Percentiles rank a stretch among this genome's conserved stretches.
Conservation (phyloP, 257 asterid species). For the Gynochthodes officinalis region DNA sequence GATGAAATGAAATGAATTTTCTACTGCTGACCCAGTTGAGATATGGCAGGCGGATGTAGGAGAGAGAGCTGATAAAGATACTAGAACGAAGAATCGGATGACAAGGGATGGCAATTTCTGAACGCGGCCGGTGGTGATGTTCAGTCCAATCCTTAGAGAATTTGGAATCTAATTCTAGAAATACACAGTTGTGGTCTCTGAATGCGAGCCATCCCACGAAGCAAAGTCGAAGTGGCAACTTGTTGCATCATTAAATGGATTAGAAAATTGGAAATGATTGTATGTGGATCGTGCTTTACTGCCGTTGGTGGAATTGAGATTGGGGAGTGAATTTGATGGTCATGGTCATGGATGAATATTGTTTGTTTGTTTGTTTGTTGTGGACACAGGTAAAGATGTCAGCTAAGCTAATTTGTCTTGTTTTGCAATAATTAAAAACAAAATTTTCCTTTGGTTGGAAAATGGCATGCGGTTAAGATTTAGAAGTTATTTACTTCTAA, state of each 20-base stretch:
- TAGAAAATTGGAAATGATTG: not conserved
- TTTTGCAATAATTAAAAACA: no score
- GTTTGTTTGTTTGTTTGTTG: not conserved
- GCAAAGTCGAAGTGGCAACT: constrained; percentile 15
- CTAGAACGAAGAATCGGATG: not conserved
- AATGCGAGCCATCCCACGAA: constrained; percentile 1
- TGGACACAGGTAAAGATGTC: no score
- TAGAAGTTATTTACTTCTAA: no score
- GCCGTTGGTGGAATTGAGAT: not conserved
- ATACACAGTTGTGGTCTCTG: not conserved
- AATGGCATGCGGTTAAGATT: no score
- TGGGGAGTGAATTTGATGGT: not conserved
- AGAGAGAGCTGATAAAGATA: not conserved
- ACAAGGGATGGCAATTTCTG: no score
- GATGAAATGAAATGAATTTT: not conserved
- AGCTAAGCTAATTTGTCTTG: no score
- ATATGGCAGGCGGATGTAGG: constrained; percentile 14
- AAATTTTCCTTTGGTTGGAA: no score
- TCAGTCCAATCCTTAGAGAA: constrained; percentile 21
- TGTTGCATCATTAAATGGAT: constrained; percentile 9
- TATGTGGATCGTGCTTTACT: not conserved
- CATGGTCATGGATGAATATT: not conserved
- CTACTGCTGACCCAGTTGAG: not conserved
- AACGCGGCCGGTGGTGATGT: no score
- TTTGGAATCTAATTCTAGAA: constrained; percentile 25